These are phyloP conservation scores for Isochrysis galbana DNA, from an alignment of 78 protist species.

Conservation along the genomic window DNA sequence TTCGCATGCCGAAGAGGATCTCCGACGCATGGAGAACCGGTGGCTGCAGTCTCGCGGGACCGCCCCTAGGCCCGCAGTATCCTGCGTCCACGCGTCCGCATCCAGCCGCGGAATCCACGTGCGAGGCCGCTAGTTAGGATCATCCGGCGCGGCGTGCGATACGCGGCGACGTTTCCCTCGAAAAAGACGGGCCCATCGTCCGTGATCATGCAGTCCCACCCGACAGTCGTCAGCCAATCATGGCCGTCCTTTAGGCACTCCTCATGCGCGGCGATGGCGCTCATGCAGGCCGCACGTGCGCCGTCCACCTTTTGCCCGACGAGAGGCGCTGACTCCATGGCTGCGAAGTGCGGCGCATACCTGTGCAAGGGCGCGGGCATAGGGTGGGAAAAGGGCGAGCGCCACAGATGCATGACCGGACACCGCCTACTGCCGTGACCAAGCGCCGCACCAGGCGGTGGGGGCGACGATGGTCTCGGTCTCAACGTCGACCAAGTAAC, in stretches of 20 bases:
- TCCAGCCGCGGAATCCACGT: not conserved
- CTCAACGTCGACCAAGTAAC: slow-evolving; percentile 36
- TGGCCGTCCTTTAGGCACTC: not conserved
- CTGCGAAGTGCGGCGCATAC: slow-evolving; percentile 15
- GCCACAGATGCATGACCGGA: too few species aligned
- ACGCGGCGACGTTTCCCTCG: slow-evolving; percentile 44
- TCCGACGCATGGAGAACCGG: too few species aligned
- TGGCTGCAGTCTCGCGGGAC: too few species aligned
- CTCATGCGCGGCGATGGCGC: slow-evolving; percentile 27
- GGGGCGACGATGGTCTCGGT: slow-evolving; percentile 23
- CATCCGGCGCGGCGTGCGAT: slow-evolving; percentile 41
- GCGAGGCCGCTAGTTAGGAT: not conserved
- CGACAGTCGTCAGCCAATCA: slow-evolving; percentile 32
- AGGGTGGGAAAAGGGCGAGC: too few species aligned
- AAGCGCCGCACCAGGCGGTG: slow-evolving; percentile 36
- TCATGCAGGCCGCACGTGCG: not conserved
- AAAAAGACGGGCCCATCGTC: slow-evolving; percentile 14
- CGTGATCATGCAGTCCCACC: slow-evolving; percentile 43
- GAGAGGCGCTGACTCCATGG: not conserved
- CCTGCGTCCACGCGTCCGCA: not conserved
- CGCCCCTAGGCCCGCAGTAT: too few species aligned
- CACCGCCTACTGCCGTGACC: too few species aligned
- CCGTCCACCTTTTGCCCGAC: not conserved
- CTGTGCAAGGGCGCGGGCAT: too few species aligned
- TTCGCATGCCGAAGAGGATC: too few species aligned